Conservation (phyloP, 768 basidiomycete genomes). For the Psilocybe cyanescens region DNA sequence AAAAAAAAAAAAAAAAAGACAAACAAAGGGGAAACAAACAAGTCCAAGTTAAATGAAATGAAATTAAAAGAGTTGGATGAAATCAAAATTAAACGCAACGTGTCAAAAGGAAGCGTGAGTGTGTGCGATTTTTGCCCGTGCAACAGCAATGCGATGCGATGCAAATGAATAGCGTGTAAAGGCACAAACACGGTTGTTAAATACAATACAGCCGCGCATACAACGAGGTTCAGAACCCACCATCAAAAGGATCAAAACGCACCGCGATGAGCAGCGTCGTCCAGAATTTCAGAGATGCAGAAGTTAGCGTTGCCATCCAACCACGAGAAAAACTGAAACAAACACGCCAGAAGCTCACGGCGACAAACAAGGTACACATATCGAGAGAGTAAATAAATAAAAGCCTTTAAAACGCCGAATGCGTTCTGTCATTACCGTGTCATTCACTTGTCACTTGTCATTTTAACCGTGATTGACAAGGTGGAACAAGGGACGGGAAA, state of each 20-base stretch:
- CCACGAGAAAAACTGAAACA: conserved; percentile 3
- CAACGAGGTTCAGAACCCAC: not conserved
- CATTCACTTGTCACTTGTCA: conserved; percentile 2
- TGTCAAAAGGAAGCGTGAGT: not conserved
- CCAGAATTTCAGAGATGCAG: not conserved
- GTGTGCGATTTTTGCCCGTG: not conserved
- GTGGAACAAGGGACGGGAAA: conserved; percentile 16
- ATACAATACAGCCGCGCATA: not conserved
- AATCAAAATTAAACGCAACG: not conserved
- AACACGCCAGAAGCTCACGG: not conserved
- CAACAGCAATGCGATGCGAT: not conserved
- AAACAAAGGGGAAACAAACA: not conserved
- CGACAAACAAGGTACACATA: not conserved
- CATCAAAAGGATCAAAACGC: not conserved
- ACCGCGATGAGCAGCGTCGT: not conserved
- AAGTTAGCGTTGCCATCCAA: conserved; percentile 5
- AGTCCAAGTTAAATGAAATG: not conserved
- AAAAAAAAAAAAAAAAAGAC: not conserved
- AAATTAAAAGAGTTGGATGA: not conserved
- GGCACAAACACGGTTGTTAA: not conserved
- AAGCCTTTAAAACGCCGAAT: not conserved
- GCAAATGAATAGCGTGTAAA: not conserved
- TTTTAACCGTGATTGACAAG: conserved; percentile 2
- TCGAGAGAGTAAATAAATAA: not conserved
- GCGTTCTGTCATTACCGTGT: not conserved